These are phyloP conservation scores for Annulohypoxylon bovei DNA, from an alignment of 495 filamentous ascomycete species.

Conservation along the genomic window DNA sequence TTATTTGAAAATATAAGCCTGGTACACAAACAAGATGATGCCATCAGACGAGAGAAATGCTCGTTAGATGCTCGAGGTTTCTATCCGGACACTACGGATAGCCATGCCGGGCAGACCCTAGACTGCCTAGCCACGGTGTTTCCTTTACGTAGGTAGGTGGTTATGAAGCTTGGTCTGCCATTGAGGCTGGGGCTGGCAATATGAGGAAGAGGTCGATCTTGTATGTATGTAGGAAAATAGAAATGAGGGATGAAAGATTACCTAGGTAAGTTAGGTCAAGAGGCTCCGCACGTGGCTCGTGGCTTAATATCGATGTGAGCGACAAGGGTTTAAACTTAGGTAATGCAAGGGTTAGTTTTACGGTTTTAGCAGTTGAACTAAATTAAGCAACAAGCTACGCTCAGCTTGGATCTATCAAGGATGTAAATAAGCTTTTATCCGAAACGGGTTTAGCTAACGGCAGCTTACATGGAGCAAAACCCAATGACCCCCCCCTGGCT, in stretches of 20 bases:
- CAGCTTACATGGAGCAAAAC: background rate
- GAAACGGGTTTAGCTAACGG: background rate
- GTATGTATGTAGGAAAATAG: background rate
- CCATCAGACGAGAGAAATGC: background rate
- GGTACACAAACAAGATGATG: background rate
- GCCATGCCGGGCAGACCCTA: background rate
- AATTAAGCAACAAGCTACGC: conserved; percentile 9
- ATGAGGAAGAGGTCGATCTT: background rate
- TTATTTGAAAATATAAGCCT: background rate
- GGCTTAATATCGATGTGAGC: background rate
- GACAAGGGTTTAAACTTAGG: background rate
- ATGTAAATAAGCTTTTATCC: background rate
- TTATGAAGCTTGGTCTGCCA: background rate
- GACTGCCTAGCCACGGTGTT: background rate
- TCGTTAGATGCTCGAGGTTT: background rate
- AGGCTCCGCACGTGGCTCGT: background rate
- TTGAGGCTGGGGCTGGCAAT: background rate
- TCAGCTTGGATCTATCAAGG: background rate
- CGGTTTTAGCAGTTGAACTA: background rate
- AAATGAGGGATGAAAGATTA: background rate
- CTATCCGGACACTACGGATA: background rate
- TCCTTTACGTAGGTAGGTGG: background rate
- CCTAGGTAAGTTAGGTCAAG: background rate
- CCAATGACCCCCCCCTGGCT: background rate
- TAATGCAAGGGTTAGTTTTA: background rate